Evolutionary conservation across 768 basidiomycete species (phyloP).

Genomic region (Tephrocybe sp.): DNA sequence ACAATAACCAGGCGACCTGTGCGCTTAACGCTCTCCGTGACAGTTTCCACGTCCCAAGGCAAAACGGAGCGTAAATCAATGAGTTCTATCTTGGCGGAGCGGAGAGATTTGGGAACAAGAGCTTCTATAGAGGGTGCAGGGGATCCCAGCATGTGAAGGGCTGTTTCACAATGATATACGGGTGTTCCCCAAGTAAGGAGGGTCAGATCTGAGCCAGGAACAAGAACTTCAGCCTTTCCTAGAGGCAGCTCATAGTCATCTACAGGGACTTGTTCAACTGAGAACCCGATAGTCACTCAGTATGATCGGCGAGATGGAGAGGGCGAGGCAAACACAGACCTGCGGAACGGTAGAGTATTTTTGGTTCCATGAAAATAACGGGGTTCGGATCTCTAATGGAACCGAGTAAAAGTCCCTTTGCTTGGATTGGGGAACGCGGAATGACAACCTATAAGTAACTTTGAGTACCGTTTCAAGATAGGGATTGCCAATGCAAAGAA

Average conservation of each 20-base stretch:
- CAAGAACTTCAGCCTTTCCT: conserved; percentile 73
- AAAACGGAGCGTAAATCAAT: conserved; percentile 89
- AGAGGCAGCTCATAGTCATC: conserved; percentile 87
- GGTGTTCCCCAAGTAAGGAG: conserved; percentile 93
- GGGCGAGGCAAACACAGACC: conserved; percentile 33
- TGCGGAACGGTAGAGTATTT: conserved; percentile 89
- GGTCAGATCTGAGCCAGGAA: conserved; percentile 80
- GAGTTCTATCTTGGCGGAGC: conserved; percentile 75
- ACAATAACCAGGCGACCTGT: conserved; percentile 87
- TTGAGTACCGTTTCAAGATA: neutral
- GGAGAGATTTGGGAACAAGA: conserved; percentile 63
- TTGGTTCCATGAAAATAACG: conserved; percentile 93
- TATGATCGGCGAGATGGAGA: neutral
- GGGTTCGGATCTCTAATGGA: conserved; percentile 93
- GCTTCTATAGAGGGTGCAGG: conserved; percentile 63
- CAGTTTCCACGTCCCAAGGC: conserved; percentile 82
- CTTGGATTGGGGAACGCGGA: conserved; percentile 91
- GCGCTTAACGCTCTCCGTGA: conserved; percentile 78
- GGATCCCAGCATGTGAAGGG: conserved; percentile 66
- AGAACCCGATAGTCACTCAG: conserved; percentile 5
- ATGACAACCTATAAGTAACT: conserved; percentile 63
- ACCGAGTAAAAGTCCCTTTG: conserved; percentile 85
- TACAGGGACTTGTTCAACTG: conserved; percentile 89
- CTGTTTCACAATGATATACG: conserved; percentile 84
- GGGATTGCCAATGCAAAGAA: conserved; percentile 23